Base-by-base conservation (phyloP, 169 alveolate genomes). In the Eimeria sp. region DNA sequence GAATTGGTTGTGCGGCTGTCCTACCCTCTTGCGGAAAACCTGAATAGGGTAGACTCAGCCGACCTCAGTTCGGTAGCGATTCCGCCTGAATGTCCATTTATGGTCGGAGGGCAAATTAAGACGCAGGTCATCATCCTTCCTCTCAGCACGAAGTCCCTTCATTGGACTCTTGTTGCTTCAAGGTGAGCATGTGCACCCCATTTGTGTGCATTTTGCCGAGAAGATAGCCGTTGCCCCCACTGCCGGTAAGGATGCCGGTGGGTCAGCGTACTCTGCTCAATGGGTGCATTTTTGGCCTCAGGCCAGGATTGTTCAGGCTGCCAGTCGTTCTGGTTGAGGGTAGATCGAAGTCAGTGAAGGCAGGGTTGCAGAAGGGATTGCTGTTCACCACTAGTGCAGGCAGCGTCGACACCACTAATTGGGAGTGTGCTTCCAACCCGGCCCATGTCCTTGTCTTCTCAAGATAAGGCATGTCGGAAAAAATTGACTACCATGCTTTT, bases 371-470 rank as follows among this genome's bases (percentile, higher is more conserved):
- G 60, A 87, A 66, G 82, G 94, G 83, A 18, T 2, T 60, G 25
- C 66, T 40, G 27, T 27, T 62, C 72, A 27, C 58, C 52, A 83
- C 60, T 40, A 33, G 40, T 23, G 37, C 76, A 54, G 33, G 40
- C 77, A 56, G 54, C 16, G 85, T 13, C 64, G 25, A 46, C 37
- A 66, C 58, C 2, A 33, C 83, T 37, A 54, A 54, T 25, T 87
- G 94, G 94, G 82, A 64, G 66, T 66, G 94, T 76, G 27, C 83
- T 37, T 87, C 94, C 80, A 62, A 66, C 82, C 83, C 94, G 18
- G 94, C 94, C 20, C 94, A 66, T 46, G 94, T 87, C 40, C 78
- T 87, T 66, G 94, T 87, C n/a, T 87, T 87, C 72, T 87, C 94
- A 33, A 87, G 56, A 43, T 40, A 33, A 33, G 23, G 83, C 49